Conservation (phyloP, 805 yeast genomes). For the Gaillardinia entomophila region DNA sequence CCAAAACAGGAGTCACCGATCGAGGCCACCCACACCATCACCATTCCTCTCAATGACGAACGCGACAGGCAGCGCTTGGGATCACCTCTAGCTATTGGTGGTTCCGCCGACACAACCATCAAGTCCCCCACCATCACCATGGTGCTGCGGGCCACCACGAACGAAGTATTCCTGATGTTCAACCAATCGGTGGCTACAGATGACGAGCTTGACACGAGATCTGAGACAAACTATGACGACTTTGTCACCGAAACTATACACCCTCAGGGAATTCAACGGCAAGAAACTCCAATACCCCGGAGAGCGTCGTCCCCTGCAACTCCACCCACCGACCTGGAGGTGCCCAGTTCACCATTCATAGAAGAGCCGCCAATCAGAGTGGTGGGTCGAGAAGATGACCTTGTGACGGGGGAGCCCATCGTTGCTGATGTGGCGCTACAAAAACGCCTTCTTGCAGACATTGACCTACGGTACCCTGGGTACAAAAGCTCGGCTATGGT, state of each 20-base stretch:
- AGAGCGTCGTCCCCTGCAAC: conserved; percentile 12
- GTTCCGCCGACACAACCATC: conserved; percentile 21
- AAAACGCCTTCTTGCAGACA: no score
- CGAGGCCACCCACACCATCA: background rate
- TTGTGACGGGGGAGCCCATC: no score
- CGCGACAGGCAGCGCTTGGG: no score
- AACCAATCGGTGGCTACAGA: conserved; percentile 34
- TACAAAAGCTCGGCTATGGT: no score
- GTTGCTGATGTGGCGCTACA: no score
- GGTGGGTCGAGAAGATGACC: no score
- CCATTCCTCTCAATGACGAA: background rate
- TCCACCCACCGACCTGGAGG: conserved; percentile 25
- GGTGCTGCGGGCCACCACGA: conserved; percentile 67
- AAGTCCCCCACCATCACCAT: conserved; percentile 76
- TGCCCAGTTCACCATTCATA: conserved; percentile 45
- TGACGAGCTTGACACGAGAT: conserved; percentile 18
- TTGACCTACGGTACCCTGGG: no score
- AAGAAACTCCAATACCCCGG: conserved; percentile 2
- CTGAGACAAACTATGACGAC: conserved; percentile 33
- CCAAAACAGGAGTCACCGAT: background rate
- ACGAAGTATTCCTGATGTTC: conserved; percentile 72
- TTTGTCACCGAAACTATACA: conserved; percentile 47
- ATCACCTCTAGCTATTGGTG: no score
- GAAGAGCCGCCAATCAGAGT: conserved; percentile 28
- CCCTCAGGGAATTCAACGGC: conserved; percentile 1